phyloP scores from a whole-genome alignment of 768 basidiomycete species.

The Holtermannia corniformis region DNA sequence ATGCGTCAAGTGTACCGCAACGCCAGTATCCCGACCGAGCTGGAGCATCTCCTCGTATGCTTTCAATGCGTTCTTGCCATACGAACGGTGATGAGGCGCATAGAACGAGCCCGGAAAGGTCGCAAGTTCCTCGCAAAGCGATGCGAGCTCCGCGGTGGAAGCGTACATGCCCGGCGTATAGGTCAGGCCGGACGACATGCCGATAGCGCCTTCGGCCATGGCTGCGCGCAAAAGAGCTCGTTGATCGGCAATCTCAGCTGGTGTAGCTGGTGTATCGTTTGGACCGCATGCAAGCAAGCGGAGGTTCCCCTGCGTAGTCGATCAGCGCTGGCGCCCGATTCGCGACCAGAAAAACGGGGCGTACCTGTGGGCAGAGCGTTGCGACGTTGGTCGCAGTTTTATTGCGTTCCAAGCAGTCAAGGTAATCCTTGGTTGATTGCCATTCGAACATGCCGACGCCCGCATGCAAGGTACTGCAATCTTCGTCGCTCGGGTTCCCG shows the following conservation, averaged over 20 bases:
- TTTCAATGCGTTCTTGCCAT: conserved; percentile 29
- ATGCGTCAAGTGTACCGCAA: conserved; percentile 39
- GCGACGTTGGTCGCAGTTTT: conserved; percentile 34
- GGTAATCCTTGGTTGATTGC: conserved; percentile 20
- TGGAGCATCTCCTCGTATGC: conserved; percentile 35
- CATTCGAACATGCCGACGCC: conserved; percentile 32
- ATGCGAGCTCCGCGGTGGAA: conserved; percentile 27
- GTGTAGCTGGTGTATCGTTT: conserved; percentile 18
- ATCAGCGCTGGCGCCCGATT: neutral
- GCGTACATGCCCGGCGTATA: conserved; percentile 42
- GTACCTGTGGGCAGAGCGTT: conserved; percentile 31
- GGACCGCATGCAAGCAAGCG: conserved; percentile 34
- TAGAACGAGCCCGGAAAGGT: conserved; percentile 33
- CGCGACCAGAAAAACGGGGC: neutral
- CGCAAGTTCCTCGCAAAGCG: conserved; percentile 20
- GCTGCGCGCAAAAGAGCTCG: conserved; percentile 17
- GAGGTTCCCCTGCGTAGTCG: conserved; percentile 29
- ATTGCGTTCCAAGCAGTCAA: conserved; percentile 36
- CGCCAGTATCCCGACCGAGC: conserved; percentile 24
- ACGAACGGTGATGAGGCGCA: conserved; percentile 36
- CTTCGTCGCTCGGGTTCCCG: conserved; percentile 29
- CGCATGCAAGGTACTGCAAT: conserved; percentile 9
- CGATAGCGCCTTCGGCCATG: conserved; percentile 35
- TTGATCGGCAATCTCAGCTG: conserved; percentile 25
- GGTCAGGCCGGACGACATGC: conserved; percentile 38